Evolutionary conservation across 495 filamentous ascomycete genomes (phyloP), one percentile per base, ranked within the genome.

Genomic region (Tuber microsphaerosporum): DNA sequence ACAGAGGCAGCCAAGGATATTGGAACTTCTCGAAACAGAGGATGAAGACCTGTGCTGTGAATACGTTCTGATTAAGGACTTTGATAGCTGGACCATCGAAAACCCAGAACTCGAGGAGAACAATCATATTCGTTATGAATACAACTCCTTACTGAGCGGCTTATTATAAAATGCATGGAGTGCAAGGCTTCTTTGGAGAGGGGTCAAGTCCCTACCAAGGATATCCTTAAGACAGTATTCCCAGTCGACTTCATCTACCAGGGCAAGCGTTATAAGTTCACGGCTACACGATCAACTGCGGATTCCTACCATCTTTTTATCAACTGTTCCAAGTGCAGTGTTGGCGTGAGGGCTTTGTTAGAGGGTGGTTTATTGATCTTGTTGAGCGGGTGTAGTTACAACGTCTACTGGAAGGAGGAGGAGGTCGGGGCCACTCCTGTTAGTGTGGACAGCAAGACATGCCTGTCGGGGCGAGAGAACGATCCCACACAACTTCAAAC

Each of bases 331-430:
- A 97, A 96, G 86, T 96, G 93, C 85, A 91, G 92, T 14, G 92
- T 97, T 71, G 95, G 95, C 81, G 92, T 99, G 72, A 91, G 96
- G 76, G 92, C 94, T 31, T 88, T 98, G 74, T 91, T 93, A 75
- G 95, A 99, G 80, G 95, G 95, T 85, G 95, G 95, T 82, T 88
- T 99, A n/a, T 87, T 99, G 69, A 88, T 98, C 75, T 88, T 99
- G 41, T 89, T 98, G 56, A 89, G 89, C 81, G 95, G 95, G 44
- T 91, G 92, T 82, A 94, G 92, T 82, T 96, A 99, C 89, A 99
- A 95, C 84, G 90, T 97, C 65, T 99, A 99, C 89, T 98, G 96
- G 96, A 97, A 97, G 84, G 95, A 99, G 39, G 97, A 97, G 83
- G 95, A 99, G 85, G 92, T 94, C 51, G 93, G 92, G 73, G 95